Conservation (phyloP, 495 filamentous ascomycete genomes). For the Penicillium cinerascens region DNA sequence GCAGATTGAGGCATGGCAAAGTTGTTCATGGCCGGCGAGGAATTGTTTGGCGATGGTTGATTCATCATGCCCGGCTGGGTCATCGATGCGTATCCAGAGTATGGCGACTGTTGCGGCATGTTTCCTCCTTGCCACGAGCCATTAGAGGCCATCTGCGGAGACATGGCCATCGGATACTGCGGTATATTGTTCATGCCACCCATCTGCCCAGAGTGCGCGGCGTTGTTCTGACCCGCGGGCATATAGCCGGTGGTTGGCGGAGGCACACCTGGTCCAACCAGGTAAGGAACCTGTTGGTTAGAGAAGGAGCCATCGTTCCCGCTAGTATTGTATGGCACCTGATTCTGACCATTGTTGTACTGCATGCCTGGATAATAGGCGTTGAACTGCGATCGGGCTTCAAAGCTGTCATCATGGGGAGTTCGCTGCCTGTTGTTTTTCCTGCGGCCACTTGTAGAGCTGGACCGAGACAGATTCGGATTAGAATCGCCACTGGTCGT, state of each 20-base stretch:
- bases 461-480: conserved; percentile 72
- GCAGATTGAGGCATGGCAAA: conserved; percentile 32
- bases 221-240: conserved; percentile 24
- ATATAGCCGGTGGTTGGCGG: conserved; percentile 34
- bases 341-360: conserved; percentile 45
- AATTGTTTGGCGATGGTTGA: conserved; percentile 37
- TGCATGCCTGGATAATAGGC: conserved; percentile 60
- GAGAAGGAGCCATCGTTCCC: conserved; percentile 31
- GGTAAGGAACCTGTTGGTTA: conserved; percentile 33
- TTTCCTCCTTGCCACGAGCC: conserved; percentile 38
- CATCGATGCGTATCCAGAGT: conserved; percentile 38
- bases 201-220: conserved; percentile 32
- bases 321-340: conserved; percentile 29
- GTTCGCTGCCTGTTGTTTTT: conserved; percentile 70
- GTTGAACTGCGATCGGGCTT: conserved; percentile 78
- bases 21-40: conserved; percentile 43
- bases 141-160: conserved; percentile 38
- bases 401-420: conserved; percentile 77
- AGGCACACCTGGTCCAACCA: conserved; percentile 41
- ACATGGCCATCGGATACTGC: conserved; percentile 37
- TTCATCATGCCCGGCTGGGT: conserved; percentile 39
- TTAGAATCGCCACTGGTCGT: conserved; percentile 42
- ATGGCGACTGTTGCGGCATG: conserved; percentile 39
- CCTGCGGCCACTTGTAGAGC: conserved; percentile 76
- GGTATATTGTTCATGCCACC: conserved; percentile 29